phyloP scores from a whole-genome alignment of 140 eudicot genomes.

The Eryngium alpinum region DNA sequence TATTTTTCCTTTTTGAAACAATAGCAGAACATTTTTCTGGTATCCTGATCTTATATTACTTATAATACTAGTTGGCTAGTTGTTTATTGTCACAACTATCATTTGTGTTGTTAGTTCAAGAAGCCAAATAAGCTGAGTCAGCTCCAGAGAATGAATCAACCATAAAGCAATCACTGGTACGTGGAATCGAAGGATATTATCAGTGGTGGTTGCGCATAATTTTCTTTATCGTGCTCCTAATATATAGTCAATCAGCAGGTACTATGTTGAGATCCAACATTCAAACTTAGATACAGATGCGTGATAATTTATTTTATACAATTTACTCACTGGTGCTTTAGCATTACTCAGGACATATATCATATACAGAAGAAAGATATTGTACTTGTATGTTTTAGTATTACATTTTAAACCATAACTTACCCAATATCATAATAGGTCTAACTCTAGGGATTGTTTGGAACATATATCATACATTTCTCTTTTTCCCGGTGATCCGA shows the following conservation, averaged over 20 bases:
- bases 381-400: neutral
- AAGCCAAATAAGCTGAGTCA: neutral
- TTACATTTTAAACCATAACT: constrained; percentile 39
- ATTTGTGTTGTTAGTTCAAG: constrained; percentile 4
- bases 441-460: constrained; percentile 41
- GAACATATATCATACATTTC: constrained; percentile 28
- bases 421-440: constrained; percentile 16
- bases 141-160: neutral
- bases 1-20: neutral
- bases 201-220: constrained; percentile 9
- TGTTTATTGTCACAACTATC: neutral
- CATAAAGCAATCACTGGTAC: no score
- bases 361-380: no score
- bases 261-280: constrained; percentile 1
- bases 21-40: neutral
- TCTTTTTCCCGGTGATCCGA: constrained; percentile 59
- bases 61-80: neutral
- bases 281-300: no score
- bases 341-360: no score
- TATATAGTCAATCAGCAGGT: constrained; percentile 8
- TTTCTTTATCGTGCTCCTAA: constrained; percentile 1
- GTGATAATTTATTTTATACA: no score
- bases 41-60: neutral
- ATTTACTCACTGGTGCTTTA: no score
- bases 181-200: neutral